Evolutionary conservation across 371 early-diverging fungal species (phyloP).

Genomic region (Mortierella sp.): DNA sequence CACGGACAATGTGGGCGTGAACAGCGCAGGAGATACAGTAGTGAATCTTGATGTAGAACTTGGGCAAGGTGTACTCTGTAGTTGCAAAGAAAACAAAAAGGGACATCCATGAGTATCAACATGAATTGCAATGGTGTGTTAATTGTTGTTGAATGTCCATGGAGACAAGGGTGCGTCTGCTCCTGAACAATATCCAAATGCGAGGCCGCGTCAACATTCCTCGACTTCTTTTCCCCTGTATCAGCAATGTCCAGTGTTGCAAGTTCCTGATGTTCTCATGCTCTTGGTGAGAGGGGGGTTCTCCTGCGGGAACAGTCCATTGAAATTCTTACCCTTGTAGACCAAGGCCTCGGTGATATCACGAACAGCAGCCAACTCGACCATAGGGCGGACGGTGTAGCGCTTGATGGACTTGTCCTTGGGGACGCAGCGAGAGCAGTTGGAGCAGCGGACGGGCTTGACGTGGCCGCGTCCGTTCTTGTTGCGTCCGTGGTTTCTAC

Average conservation of each 20-base stretch:
- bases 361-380: conserved; percentile 97
- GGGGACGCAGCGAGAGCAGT: conserved; percentile 98
- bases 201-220: too few species aligned
- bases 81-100: background rate
- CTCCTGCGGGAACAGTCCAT: background rate
- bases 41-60: conserved; percentile 97
- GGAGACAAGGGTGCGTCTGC: background rate
- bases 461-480: conserved; percentile 99
- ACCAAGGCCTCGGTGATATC: conserved; percentile 97
- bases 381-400: conserved; percentile 97
- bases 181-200: too few species aligned
- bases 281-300: too few species aligned
- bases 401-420: conserved; percentile 99
- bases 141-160: too few species aligned
- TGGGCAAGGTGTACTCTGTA: conserved; percentile 94
- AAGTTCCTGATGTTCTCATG: too few species aligned
- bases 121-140: background rate
- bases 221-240: too few species aligned
- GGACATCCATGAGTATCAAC: background rate
- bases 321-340: conserved; percentile 75
- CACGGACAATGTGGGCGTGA: conserved; percentile 97
- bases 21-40: conserved; percentile 99
- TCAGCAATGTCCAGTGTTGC: too few species aligned
- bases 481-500: conserved; percentile 99
- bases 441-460: conserved; percentile 96